Conservation (phyloP, 1,139 yeast species). For the Scheffersomyces parashehatae region DNA sequence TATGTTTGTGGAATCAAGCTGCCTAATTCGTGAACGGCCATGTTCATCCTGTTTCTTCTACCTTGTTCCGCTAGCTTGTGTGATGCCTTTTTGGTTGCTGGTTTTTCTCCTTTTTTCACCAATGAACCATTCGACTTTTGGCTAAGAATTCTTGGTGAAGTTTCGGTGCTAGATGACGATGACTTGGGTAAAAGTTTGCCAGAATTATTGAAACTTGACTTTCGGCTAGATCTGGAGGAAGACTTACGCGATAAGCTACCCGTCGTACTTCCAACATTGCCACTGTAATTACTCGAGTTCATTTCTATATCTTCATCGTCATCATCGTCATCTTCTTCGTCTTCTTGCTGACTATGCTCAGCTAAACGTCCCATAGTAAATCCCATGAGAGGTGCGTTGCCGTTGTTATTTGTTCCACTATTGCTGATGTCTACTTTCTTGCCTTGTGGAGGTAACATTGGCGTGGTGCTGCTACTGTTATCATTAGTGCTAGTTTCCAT, state of each 20-base stretch:
- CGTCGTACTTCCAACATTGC: conserved; percentile 1
- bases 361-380: conserved; percentile 51
- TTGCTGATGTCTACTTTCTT: conserved; percentile 22
- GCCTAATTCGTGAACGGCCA: conserved; percentile 77
- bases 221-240: conserved; percentile 5
- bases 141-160: conserved; percentile 13
- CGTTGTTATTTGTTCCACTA: conserved; percentile 15
- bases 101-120: conserved; percentile 13
- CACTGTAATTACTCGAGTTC: not conserved
- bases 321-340: conserved; percentile 10
- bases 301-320: conserved; percentile 10
- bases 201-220: conserved; percentile 7
- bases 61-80: conserved; percentile 97
- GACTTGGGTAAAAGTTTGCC: conserved; percentile 11
- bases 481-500: conserved; percentile 14
- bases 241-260: conserved; percentile 1
- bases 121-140: conserved; percentile 11
- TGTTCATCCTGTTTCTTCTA: conserved; percentile 86
- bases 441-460: conserved; percentile 44
- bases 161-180: conserved; percentile 17
- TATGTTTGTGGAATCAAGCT: conserved; percentile 63
- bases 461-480: conserved; percentile 22
- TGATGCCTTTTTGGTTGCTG: conserved; percentile 63
- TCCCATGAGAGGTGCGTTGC: conserved; percentile 37
- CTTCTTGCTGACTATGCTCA: conserved; percentile 27